Conservation (phyloP, 768 basidiomycete genomes). For the Russula sp. region DNA sequence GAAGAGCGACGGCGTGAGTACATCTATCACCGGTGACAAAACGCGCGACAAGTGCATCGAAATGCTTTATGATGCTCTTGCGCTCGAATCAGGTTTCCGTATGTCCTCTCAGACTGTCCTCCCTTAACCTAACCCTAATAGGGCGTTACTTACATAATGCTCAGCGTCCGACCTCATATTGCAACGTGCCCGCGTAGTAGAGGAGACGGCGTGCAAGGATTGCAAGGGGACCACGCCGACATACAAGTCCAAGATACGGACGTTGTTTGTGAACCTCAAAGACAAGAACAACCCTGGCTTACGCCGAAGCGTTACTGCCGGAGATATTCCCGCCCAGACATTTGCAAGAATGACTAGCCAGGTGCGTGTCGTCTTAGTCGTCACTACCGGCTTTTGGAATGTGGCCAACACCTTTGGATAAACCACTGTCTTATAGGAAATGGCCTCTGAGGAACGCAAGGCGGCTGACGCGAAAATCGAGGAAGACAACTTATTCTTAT, state of each 20-base stretch:
- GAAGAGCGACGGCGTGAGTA: constrained; percentile 68
- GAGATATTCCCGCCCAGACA: constrained; percentile 64
- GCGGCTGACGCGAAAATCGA: constrained; percentile 78
- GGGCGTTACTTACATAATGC: not conserved
- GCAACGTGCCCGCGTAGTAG: constrained; percentile 64
- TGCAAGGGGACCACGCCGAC: constrained; percentile 44
- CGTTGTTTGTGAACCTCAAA: constrained; percentile 89
- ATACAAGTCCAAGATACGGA: constrained; percentile 81
- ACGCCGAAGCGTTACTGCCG: constrained; percentile 80
- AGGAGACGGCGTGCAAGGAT: constrained; percentile 55
- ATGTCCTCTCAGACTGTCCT: constrained; percentile 40
- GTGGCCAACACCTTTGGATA: not conserved
- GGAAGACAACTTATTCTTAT: constrained; percentile 85
- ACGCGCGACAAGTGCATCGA: constrained; percentile 86
- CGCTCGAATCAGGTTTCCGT: constrained; percentile 85
- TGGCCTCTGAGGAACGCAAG: constrained; percentile 92
- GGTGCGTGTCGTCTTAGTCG: constrained; percentile 45
- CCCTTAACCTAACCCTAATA: constrained; percentile 7
- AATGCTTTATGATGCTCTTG: constrained; percentile 89
- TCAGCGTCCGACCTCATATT: constrained; percentile 69
- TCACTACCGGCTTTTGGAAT: not conserved
- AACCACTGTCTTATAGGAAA: constrained; percentile 57
- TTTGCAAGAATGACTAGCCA: constrained; percentile 80
- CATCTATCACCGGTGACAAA: constrained; percentile 56
- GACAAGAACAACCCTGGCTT: constrained; percentile 90